These are phyloP conservation scores for Corylus americana DNA, from an alignment of 306 rosid species.

Conservation along the genomic window DNA sequence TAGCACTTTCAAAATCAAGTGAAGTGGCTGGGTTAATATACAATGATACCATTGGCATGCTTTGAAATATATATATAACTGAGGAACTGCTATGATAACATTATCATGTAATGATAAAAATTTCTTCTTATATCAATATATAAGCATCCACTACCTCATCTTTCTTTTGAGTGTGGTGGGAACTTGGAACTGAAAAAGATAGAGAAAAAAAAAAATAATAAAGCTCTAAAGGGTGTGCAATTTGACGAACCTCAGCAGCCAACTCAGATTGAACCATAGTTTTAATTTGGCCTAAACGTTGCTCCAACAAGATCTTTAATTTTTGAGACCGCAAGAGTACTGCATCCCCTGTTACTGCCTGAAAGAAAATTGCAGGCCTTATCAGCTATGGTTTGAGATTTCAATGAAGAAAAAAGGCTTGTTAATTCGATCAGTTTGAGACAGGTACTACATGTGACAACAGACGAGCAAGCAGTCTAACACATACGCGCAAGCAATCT, in stretches of 20 bases:
- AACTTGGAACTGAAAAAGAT: background rate
- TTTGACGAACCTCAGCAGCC: conserved; percentile 66
- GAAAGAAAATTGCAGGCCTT: conserved; percentile 27
- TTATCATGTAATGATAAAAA: too few relatives aligned
- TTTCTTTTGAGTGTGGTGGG: background rate
- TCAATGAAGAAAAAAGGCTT: background rate
- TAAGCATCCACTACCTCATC: background rate
- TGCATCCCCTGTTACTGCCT: conserved; percentile 71
- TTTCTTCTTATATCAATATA: background rate
- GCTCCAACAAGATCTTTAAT: conserved; percentile 50
- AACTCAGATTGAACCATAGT: conserved; percentile 64
- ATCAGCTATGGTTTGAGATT: background rate
- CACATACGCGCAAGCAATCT: background rate
- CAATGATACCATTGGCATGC: background rate
- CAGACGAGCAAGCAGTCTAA: background rate
- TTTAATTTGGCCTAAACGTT: conserved; percentile 60
- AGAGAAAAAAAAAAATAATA: background rate
- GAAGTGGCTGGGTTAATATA: background rate
- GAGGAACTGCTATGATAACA: background rate
- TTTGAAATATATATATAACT: background rate
- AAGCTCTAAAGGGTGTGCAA: conserved; percentile 11
- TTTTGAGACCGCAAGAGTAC: conserved; percentile 55
- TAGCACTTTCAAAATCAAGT: conserved; percentile 1
- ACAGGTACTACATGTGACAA: background rate
- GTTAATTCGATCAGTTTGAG: background rate